Base-by-base conservation (phyloP, 371 early-diverging fungal species). In the Haplosporangium sp. region DNA sequence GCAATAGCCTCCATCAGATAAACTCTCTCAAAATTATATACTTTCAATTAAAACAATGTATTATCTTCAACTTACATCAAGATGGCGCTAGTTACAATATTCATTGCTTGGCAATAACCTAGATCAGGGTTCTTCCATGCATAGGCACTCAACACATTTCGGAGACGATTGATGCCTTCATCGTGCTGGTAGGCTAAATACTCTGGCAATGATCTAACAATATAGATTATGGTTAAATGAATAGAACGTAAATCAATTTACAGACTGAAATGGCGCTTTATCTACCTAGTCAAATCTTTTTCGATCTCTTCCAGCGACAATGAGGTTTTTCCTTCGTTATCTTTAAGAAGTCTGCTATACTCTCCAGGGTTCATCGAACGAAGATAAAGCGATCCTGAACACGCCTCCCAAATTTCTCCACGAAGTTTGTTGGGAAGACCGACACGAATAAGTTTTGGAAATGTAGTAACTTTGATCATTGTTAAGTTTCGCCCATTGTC, bases 41-140 rank as follows among this genome's bases (percentile, higher is more conserved):
- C n/a, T 50, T 11, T 27, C 27, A 27, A 27, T 27, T 27, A 1
- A 27, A 27, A 27, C 50, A n/a, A 50, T n/a, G 2, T 27, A 27
- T 1, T 27, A 27, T 27, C 1, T 27, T 27, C 27, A 27, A 13
- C 81, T 79, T 86, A 90, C 86, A 99, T 96, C 48, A 99, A 85
- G 58, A 99, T 86, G 1, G 96, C 96, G 42, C 95, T 95, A 15
- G 96, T 96, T 3, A 98, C 94, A 81, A 98, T 96, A 83, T 98
- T 98, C 99, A 99, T 99, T 0, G 99, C 98, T 84, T 99, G 98
- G 82, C 98, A 98, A 84, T 99, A 99, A 13, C 99, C 99, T 27
- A 99, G 89, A 76, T 96, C 96, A 0, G 95, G 92, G 66, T 96
- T 91, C 71, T 90, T 89, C 92, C 93, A 92, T 11, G 94, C 88